Base-by-base conservation (phyloP, 176 grass and related monocot species). In the Avena eriantha region DNA sequence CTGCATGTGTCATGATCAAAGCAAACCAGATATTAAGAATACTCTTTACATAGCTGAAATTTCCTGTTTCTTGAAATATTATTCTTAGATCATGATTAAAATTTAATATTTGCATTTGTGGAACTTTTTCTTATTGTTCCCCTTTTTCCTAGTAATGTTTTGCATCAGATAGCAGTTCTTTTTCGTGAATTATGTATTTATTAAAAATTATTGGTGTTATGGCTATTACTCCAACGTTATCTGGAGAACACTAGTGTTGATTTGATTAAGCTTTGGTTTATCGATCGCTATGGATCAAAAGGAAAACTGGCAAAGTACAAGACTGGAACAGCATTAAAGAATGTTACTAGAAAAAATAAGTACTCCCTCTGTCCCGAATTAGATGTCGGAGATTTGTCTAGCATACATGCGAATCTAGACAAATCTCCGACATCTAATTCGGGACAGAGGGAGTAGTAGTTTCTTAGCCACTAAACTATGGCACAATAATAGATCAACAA, bases 391-490 rank as follows among this genome's bases (percentile, higher is more conserved):
- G 39, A 41, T 41, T 0, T 41, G 5, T 41, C 39, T 41, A 41
- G 39, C 6, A 41, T 41, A 41, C 39, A 41, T 41, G 39, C 39
- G 39, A 41, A 41, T 41, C 39, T 41, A 41, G 39, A 41, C 39
- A 41, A 41, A 41, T 41, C 39, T 41, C 39, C 39, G 0, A 41
- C 7, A 41, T 41, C 39, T 41, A 41, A 41, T 7, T 41, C 39
- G 5, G 39, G 39, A 41, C 39, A 41, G 39, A 41, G 6, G 39
- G 39, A 41, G 0, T 50, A 50, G 17, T 50, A 35, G 19, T 47
- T 50, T n/a, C 26, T 45, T 64, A 55, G n/a, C 81, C 10, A 73
- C 31, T 59, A 29, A 73, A 73, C 34, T 76, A 60, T 63, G n/a
- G 55, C 39, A 75, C 17, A 34, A 5, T 55, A 49, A 19, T 36